These are phyloP conservation scores for Pichia nakasei DNA, from an alignment of 805 yeast genomes.

Conservation along the genomic window DNA sequence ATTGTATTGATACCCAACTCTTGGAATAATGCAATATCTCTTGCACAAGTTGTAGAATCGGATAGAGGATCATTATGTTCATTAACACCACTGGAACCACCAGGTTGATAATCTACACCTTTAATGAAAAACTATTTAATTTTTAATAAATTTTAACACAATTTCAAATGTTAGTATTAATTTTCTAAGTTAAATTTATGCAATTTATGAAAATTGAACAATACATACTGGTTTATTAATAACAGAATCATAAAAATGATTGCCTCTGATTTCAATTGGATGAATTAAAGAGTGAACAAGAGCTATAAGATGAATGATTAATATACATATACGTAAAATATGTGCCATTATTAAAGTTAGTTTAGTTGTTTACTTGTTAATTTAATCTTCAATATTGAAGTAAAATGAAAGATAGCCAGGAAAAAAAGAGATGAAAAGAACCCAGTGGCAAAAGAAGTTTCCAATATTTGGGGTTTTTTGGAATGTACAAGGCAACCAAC, in stretches of 20 bases:
- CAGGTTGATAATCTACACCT: conserved; percentile 95
- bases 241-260: conserved; percentile 65
- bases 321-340: not conserved
- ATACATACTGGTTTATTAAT: conserved; percentile 60
- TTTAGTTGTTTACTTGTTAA: not conserved
- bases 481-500: no score
- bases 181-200: not conserved
- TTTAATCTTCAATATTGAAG: not conserved
- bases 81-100: conserved; percentile 78
- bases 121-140: conserved; percentile 52
- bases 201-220: no score
- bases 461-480: no score
- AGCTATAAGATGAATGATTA: not conserved
- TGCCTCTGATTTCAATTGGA: conserved; percentile 63
- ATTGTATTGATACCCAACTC: conserved; percentile 79
- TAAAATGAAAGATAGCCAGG: not conserved
- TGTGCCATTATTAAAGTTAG: not conserved
- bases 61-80: conserved; percentile 63
- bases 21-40: conserved; percentile 77
- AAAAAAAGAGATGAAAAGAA: no score
- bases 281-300: conserved; percentile 20
- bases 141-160: not conserved
- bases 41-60: conserved; percentile 59
- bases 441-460: no score
- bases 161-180: not conserved